A percentile compares a stretch with the other conserved stretches of the same genome.
Evolutionary conservation across 768 basidiomycete species (phyloP).

Genomic region (Tricholoma hemisulphureum): DNA sequence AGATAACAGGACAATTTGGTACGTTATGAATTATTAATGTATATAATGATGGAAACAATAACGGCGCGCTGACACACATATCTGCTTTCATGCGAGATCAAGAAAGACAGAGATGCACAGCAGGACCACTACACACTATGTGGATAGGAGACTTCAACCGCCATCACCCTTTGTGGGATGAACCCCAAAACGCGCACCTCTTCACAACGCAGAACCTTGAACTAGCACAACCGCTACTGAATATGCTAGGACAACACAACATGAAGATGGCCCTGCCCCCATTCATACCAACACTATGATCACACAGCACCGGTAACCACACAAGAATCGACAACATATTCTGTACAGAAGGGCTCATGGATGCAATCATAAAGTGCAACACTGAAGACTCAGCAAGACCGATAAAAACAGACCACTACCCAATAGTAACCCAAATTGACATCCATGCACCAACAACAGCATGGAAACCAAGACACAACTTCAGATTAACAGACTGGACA

Average conservation of each 20-base stretch:
- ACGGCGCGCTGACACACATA: no score
- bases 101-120: background rate
- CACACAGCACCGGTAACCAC: constrained; percentile 17
- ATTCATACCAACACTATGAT: constrained; percentile 23
- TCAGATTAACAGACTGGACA: background rate
- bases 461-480: background rate
- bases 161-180: no score
- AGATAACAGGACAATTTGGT: background rate
- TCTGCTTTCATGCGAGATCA: no score
- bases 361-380: constrained; percentile 18
- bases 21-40: background rate
- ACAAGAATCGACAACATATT: constrained; percentile 33
- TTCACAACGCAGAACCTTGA: background rate
- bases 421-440: background rate
- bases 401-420: background rate
- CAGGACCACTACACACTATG: background rate
- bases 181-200: no score
- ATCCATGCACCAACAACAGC: background rate
- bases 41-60: background rate
- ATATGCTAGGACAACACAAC: background rate
- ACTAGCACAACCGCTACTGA: background rate
- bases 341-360: constrained; percentile 11
- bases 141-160: no score
- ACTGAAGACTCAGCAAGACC: background rate
- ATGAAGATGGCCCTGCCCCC: constrained; percentile 25